Conservation (phyloP, 2,329 filamentous ascomycete genomes). For the Nothomitra cinnamomea region DNA sequence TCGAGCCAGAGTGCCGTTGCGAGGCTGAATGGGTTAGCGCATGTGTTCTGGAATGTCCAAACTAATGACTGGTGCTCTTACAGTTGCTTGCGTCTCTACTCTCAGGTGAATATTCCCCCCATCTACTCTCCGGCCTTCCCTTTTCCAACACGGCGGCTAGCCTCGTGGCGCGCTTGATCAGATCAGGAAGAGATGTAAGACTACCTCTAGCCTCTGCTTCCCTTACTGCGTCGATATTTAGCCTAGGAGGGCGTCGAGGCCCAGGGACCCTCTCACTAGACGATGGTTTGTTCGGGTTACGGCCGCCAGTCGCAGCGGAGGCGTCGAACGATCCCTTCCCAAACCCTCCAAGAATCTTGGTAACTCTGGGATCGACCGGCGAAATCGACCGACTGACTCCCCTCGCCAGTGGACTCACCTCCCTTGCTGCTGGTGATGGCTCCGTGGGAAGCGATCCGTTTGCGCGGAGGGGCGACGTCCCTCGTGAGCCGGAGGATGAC, state of each 20-base stretch:
- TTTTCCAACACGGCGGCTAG: conserved; percentile 78
- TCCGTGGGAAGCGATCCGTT: background rate
- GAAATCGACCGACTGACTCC: background rate
- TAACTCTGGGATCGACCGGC: background rate
- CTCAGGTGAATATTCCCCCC: conserved; percentile 6
- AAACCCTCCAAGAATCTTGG: background rate
- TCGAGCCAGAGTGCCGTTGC: conserved; percentile 31
- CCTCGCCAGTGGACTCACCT: background rate
- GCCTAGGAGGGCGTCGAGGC: conserved; percentile 42
- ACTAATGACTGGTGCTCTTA: conserved; percentile 10
- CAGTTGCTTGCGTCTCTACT: conserved; percentile 3
- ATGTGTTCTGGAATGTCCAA: conserved; percentile 6
- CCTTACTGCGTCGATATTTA: conserved; percentile 69
- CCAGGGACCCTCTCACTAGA: conserved; percentile 13
- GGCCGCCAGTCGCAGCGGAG: background rate
- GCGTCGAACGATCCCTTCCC: background rate
- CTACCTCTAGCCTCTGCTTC: conserved; percentile 74
- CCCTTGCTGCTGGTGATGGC: background rate
- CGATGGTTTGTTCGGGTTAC: background rate
- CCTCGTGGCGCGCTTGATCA: conserved; percentile 76
- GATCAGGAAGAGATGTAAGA: conserved; percentile 76
- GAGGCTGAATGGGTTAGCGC: conserved; percentile 9
- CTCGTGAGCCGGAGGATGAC: background rate
- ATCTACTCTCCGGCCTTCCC: conserved; percentile 48
- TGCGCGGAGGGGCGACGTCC: background rate